These are phyloP conservation scores for Phialophora tarda DNA, from an alignment of 2,329 filamentous ascomycete species.

Conservation along the genomic window DNA sequence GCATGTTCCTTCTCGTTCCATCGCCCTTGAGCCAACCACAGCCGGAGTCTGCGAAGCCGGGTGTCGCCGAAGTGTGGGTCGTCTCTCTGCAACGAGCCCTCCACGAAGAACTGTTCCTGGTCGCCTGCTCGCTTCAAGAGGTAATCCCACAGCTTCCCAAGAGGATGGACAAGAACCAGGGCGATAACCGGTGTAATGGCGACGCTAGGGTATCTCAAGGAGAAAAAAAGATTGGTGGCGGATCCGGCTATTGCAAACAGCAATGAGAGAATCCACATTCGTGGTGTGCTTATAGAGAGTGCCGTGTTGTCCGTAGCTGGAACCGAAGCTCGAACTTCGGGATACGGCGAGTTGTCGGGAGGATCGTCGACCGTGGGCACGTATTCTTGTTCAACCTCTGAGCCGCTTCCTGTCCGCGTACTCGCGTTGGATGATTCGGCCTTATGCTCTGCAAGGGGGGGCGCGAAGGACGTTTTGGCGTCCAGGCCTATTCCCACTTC, in stretches of 20 bases:
- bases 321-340: slow-evolving; percentile 80
- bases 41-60: slow-evolving; percentile 56
- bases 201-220: slow-evolving; percentile 85
- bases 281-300: slow-evolving; percentile 80
- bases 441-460: slow-evolving; percentile 31
- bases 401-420: slow-evolving; percentile 39
- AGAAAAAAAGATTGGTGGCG: slow-evolving; percentile 86
- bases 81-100: slow-evolving; percentile 60
- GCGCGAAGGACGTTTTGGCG: slow-evolving; percentile 44
- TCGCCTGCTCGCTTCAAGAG: slow-evolving; percentile 66
- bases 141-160: slow-evolving; percentile 80
- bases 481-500: slow-evolving; percentile 45
- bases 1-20: slow-evolving; percentile 92
- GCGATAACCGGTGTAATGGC: slow-evolving; percentile 89
- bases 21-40: slow-evolving; percentile 77
- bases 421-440: slow-evolving; percentile 41
- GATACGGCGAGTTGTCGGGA: slow-evolving; percentile 57
- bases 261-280: slow-evolving; percentile 84
- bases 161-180: slow-evolving; percentile 79
- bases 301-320: slow-evolving; percentile 74
- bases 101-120: slow-evolving; percentile 61
- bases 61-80: slow-evolving; percentile 28
- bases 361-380: slow-evolving; percentile 44
- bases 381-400: slow-evolving; percentile 46
- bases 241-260: slow-evolving; percentile 81